phyloP scores from a whole-genome alignment of 2,329 filamentous ascomycete genomes.

The Ceratocystis variospora region DNA sequence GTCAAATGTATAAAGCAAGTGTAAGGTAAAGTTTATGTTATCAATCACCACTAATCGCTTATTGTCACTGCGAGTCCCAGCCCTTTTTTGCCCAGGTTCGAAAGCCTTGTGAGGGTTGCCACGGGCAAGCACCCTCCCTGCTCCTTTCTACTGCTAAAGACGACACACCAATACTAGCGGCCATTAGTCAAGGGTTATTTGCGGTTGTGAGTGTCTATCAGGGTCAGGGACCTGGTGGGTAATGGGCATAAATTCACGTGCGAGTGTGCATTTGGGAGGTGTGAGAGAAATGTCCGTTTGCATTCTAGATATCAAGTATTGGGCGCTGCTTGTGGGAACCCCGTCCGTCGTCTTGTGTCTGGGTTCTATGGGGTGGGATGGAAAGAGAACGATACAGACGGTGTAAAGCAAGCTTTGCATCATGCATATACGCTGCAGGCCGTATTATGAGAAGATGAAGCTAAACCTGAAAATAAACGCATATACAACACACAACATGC shows the following conservation, averaged over 20 bases:
- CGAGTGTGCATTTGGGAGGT: too few species aligned
- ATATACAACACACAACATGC: neutral
- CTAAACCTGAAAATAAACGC: neutral
- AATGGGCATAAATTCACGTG: too few species aligned
- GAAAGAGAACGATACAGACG: neutral
- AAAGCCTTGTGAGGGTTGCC: neutral
- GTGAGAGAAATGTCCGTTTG: too few species aligned
- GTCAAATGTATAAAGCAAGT: neutral
- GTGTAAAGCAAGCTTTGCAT: neutral
- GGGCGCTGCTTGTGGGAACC: neutral
- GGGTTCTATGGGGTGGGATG: too few species aligned
- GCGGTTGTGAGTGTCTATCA: too few species aligned
- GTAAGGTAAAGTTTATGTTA: conserved; percentile 2
- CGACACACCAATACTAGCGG: too few species aligned
- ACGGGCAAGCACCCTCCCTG: too few species aligned
- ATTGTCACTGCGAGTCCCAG: neutral
- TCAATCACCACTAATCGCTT: neutral
- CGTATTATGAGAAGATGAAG: neutral
- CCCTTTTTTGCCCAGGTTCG: too few species aligned
- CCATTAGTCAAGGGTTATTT: too few species aligned
- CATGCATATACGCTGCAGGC: neutral
- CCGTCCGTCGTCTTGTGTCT: neutral
- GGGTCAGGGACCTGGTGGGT: too few species aligned
- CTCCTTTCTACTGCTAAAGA: too few species aligned
- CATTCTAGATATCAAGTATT: neutral